Base-by-base conservation (phyloP, 73 alveolate genomes). In the Stentor roeselii region DNA sequence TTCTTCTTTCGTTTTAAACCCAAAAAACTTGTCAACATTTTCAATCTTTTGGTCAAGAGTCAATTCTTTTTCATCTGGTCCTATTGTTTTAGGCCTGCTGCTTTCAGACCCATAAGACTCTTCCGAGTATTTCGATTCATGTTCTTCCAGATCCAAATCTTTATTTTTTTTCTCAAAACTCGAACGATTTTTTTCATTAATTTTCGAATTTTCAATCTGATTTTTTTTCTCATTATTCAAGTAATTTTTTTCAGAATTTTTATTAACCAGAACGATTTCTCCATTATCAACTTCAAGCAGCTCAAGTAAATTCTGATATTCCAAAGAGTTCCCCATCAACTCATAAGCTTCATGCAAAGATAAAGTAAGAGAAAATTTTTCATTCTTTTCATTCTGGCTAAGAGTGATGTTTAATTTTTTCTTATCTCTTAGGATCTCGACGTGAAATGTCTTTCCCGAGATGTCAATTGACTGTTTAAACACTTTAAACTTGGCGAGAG, bases 301-400 rank as follows among this genome's bases (percentile, higher is more conserved):
- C 41, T 27, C 80, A 30, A 32, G 42, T 67, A 67, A 2, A 30
- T 34, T 14, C 2, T 67, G 42, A 67, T 67, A 67, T 36, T 67
- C 41, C 14, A 21, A 21, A 27, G n/a, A 27, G 41, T 32, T 32
- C 15, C 37, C 60, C 87, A 90, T 78, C 40, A 90, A 38, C 75
- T 88, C 92, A 40, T 84, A 39, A 3, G 93, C 96, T 84, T 86
- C 86, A 75, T 84, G 82, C 77, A 86, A 91, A 3, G 93, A 91
- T 21, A 90, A 84, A 38, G 86, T 88, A 4, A 90, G 85, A 14
- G 86, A 60, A 59, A 88, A 87, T n/a, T 89, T 85, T 59, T 91
- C 94, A 31, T 94, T 88, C 75, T 88, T 89, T 61, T 88, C 96
- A 3, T 88, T 93, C 60, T 91, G 94, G 60, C 88, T 84, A 14